Evolutionary conservation across 495 filamentous ascomycete genomes (phyloP), one percentile per base, ranked within the genome.

Genomic region (Staphylotrichum tortipilum): DNA sequence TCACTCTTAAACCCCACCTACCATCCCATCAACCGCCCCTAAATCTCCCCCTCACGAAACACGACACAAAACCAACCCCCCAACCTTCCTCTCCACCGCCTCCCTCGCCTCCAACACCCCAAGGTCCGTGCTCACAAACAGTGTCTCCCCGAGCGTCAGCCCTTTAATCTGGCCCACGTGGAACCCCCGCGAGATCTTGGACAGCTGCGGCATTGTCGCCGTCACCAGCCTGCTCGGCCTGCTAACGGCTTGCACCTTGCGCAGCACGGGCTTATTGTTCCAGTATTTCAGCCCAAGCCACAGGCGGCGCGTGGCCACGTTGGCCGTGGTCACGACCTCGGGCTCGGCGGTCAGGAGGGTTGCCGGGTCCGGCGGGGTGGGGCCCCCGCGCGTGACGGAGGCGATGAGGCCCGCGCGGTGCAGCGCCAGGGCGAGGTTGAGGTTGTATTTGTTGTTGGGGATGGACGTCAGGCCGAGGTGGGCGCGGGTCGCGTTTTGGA

Each of bases 201-300:
- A 74, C 35, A 97, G 62, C 10, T 77, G 77, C 37, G 65, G 47
- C 18, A 82, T 66, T 37, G 79, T 71, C 57, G 90, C 76, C 58
- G 73, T 82, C 44, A 94, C 72, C 56, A 79, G 67, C 57, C 84
- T 77, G 60, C 76, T 94, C 9, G 90, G 88, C 62, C 84, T 92
- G 58, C 78, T 83, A 38, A 94, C 71, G 68, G 89, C 67, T 24
- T 57, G 56, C 66, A 95, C 77, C 58, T 80, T 73, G 28, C 75
- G 76, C 48, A 98, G 61, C 42, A 98, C 92, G 3, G 94, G 87
- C 63, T 86, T 71, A 61, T 87, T 87, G 59, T 89, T 81, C 78
- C 78, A 89, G 73, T 98, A 98, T 72, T 97, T 97, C 58, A 97
- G 67, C 8, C 89, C 90, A 8, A 98, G 59, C 92, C 92, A 98